Conservation (phyloP, 768 basidiomycete genomes). For the Brasilioporus rufonigricans region DNA sequence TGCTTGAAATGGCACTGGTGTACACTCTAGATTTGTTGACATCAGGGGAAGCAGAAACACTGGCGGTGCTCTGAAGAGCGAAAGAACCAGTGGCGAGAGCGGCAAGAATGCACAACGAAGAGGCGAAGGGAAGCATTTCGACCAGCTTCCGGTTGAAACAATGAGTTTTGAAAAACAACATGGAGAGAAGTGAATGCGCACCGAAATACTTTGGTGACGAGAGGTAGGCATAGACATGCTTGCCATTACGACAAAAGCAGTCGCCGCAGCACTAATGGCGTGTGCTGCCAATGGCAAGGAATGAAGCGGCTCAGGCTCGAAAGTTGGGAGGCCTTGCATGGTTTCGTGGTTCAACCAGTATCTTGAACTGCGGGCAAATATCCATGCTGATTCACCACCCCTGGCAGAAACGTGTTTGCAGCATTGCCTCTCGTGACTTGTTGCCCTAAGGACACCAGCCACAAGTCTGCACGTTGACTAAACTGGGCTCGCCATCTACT, state of each 20-base stretch:
- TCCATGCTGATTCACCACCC: slow-evolving; percentile 23
- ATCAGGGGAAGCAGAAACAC: slow-evolving; percentile 18
- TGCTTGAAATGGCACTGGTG: slow-evolving; percentile 35
- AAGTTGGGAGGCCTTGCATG: slow-evolving; percentile 32
- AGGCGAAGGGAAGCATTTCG: slow-evolving; percentile 38
- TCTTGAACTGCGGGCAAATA: slow-evolving; percentile 15
- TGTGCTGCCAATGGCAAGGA: slow-evolving; percentile 30
- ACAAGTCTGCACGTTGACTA: not conserved
- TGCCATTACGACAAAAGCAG: slow-evolving; percentile 31
- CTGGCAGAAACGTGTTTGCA: slow-evolving; percentile 32
- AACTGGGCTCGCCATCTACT: not conserved
- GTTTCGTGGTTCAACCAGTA: slow-evolving; percentile 24
- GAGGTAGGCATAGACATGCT: slow-evolving; percentile 27
- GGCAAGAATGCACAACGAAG: slow-evolving; percentile 33
- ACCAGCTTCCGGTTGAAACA: slow-evolving; percentile 29
- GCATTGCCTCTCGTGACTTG: slow-evolving; percentile 25
- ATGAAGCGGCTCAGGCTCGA: slow-evolving; percentile 26
- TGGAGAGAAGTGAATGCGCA: slow-evolving; percentile 19
- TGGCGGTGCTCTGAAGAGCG: slow-evolving; percentile 23
- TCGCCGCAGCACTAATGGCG: slow-evolving; percentile 30
- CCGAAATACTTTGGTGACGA: slow-evolving; percentile 30
- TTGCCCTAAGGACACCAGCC: slow-evolving; percentile 1
- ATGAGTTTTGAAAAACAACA: slow-evolving; percentile 13
- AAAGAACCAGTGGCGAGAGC: slow-evolving; percentile 33
- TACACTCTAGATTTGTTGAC: slow-evolving; percentile 31